Evolutionary conservation across 1,139 yeast species (phyloP).

Genomic region (Yamadazyma diddensiae): DNA sequence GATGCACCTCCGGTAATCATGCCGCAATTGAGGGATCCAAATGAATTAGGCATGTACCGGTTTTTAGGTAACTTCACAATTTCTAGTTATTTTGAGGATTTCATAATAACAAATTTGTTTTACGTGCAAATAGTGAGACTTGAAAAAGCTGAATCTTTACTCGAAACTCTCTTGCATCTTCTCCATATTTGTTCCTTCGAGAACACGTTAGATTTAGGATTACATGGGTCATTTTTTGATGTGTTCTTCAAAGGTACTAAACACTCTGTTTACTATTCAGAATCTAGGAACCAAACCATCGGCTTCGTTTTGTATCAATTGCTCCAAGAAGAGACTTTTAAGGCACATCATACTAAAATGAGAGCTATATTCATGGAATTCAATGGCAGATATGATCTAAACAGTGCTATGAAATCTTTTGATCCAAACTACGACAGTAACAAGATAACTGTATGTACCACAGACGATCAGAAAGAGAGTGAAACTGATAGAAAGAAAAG

Average conservation of each 20-base stretch:
- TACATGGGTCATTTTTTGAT: conserved; percentile 35
- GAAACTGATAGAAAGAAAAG: conserved; percentile 62
- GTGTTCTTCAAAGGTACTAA: conserved; percentile 27
- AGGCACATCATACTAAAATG: conserved; percentile 48
- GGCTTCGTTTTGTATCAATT: conserved; percentile 45
- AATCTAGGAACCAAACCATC: conserved; percentile 30
- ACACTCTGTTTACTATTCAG: neutral
- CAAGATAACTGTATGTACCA: conserved; percentile 17
- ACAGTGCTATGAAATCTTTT: conserved; percentile 18
- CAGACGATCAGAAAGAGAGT: conserved; percentile 23
- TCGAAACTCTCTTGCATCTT: conserved; percentile 63
- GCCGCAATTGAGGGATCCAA: conserved; percentile 35
- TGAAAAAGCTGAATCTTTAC: conserved; percentile 50
- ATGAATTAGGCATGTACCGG: conserved; percentile 32
- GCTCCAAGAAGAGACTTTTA: conserved; percentile 37
- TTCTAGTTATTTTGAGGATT: conserved; percentile 49
- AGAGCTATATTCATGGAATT: conserved; percentile 50
- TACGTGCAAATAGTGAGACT: conserved; percentile 38
- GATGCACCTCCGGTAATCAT: conserved; percentile 43
- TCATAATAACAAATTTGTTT: conserved; percentile 47
- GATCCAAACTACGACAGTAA: conserved; percentile 22
- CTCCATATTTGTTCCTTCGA: conserved; percentile 54
- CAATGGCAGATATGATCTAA: conserved; percentile 24
- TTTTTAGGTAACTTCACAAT: conserved; percentile 45
- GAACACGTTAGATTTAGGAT: conserved; percentile 23